phyloP scores from a whole-genome alignment of 2,329 filamentous ascomycete genomes.

The Onygena corvina region DNA sequence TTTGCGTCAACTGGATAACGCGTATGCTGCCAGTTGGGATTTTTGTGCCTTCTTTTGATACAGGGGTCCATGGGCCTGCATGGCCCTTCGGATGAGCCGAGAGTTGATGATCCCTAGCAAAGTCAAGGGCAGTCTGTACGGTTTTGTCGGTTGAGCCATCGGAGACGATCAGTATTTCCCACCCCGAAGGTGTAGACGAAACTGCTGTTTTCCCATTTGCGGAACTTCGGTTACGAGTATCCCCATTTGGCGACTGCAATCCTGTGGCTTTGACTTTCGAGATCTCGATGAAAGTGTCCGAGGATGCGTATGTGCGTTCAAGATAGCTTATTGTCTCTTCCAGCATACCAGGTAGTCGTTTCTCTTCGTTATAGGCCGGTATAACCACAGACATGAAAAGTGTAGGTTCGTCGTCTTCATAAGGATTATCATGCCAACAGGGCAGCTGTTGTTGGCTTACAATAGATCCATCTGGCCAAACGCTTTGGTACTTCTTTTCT shows the following conservation, averaged over 20 bases:
- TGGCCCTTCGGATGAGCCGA: conserved; percentile 34
- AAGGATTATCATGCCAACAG: conserved; percentile 77
- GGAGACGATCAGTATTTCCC: conserved; percentile 86
- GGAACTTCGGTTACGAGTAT: conserved; percentile 19
- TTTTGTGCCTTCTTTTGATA: conserved; percentile 35
- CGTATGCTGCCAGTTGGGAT: conserved; percentile 67
- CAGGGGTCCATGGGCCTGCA: conserved; percentile 43
- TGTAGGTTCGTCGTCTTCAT: conserved; percentile 52
- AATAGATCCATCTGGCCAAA: conserved; percentile 50
- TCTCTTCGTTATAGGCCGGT: conserved; percentile 89
- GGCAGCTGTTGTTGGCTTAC: conserved; percentile 50
- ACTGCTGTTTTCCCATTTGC: conserved; percentile 25
- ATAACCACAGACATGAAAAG: conserved; percentile 86
- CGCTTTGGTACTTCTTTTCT: conserved; percentile 77
- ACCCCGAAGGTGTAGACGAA: conserved; percentile 42
- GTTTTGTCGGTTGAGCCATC: conserved; percentile 81
- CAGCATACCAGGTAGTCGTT: conserved; percentile 69
- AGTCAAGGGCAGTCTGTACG: conserved; percentile 64
- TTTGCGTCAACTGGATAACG: conserved; percentile 64
- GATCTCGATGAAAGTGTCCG: conserved; percentile 19
- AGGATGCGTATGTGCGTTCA: conserved; percentile 58
- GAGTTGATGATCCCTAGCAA: conserved; percentile 57
- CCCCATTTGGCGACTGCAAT: conserved; percentile 17
- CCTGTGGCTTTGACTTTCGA: conserved; percentile 27
- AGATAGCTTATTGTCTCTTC: conserved; percentile 84